A percentile compares a stretch with the other conserved stretches of the same genome.
Conservation (phyloP, 2,329 filamentous ascomycete species). For the Sporothrix pseudoabietina region DNA sequence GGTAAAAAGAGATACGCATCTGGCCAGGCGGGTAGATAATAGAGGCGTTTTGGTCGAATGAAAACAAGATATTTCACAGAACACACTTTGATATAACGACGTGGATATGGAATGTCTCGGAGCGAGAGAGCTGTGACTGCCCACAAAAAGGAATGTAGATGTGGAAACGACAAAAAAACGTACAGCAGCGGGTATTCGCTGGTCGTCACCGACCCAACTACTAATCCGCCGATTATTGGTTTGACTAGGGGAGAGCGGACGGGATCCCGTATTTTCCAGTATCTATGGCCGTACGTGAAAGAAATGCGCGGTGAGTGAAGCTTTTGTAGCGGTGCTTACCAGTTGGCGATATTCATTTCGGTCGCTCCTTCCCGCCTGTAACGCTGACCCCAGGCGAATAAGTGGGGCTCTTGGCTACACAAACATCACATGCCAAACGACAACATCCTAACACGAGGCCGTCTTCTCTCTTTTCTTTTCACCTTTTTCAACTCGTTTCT, state of each 20-base stretch:
- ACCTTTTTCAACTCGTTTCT: not conserved
- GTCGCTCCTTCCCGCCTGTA: not conserved
- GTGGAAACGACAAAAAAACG: too few relatives aligned
- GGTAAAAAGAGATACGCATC: slow-evolving; percentile 6
- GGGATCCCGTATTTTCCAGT: too few relatives aligned
- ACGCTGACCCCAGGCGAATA: not conserved
- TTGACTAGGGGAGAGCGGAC: too few relatives aligned
- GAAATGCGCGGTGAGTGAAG: too few relatives aligned
- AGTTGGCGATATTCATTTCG: too few relatives aligned
- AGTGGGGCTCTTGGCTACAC: not conserved
- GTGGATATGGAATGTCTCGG: not conserved
- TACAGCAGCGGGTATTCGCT: too few relatives aligned
- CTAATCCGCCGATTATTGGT: too few relatives aligned
- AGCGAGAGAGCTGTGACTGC: not conserved
- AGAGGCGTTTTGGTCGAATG: not conserved
- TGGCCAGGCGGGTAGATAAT: not conserved
- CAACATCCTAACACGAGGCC: not conserved
- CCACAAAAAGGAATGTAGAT: too few relatives aligned
- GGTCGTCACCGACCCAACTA: too few relatives aligned
- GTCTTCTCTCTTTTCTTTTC: not conserved
- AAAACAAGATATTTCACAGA: not conserved
- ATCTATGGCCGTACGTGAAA: too few relatives aligned
- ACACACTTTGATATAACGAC: not conserved
- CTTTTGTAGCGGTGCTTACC: too few relatives aligned
- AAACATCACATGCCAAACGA: slow-evolving; percentile 20